Percentiles rank a stretch among this genome's conserved stretches.
These are phyloP conservation scores for Cornus controversa DNA, from an alignment of 148 eudicot genomes.

Conservation along the genomic window DNA sequence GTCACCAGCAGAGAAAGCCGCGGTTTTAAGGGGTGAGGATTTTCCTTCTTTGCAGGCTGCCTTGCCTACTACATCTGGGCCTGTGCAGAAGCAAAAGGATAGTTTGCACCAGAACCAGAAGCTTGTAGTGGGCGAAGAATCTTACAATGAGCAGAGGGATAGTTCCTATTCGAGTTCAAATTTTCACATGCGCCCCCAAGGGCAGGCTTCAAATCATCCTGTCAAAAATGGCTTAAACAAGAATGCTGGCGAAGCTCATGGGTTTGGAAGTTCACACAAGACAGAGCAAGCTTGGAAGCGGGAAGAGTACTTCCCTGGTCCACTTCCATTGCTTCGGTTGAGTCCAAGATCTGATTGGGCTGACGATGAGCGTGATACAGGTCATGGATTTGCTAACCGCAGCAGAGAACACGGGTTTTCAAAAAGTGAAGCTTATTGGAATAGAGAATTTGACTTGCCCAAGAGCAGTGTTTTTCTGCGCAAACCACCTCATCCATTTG, in stretches of 20 bases:
- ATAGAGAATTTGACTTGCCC: slow-evolving; percentile 80
- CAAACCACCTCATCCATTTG: slow-evolving; percentile 55
- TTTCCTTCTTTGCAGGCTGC: slow-evolving; percentile 88
- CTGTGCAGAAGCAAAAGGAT: slow-evolving; percentile 71
- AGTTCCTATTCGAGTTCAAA: slow-evolving; percentile 36
- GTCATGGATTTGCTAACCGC: slow-evolving; percentile 59
- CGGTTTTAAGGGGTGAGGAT: slow-evolving; percentile 89
- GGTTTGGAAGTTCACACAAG: slow-evolving; percentile 31
- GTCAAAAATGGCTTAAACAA: slow-evolving; percentile 29
- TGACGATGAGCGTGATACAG: slow-evolving; percentile 98
- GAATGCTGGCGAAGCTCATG: slow-evolving; percentile 32
- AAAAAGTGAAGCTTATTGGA: slow-evolving; percentile 71
- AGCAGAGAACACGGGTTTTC: slow-evolving; percentile 57
- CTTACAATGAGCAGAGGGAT: slow-evolving; percentile 39
- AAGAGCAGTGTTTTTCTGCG: slow-evolving; percentile 55
- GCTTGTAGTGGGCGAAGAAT: slow-evolving; percentile 42
- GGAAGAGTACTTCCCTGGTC: slow-evolving; percentile 58
- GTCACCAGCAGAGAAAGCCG: slow-evolving; percentile 36
- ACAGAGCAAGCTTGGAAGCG: slow-evolving; percentile 46
- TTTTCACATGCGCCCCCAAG: slow-evolving; percentile 47
- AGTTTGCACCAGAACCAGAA: slow-evolving; percentile 49
- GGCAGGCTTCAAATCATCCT: slow-evolving; percentile 28
- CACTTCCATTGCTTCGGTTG: slow-evolving; percentile 73
- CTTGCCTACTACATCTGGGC: slow-evolving; percentile 51
- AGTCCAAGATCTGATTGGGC: slow-evolving; percentile 96